Evolutionary conservation across 2,329 filamentous ascomycete species (phyloP).

Genomic region (Fusarium illudens): DNA sequence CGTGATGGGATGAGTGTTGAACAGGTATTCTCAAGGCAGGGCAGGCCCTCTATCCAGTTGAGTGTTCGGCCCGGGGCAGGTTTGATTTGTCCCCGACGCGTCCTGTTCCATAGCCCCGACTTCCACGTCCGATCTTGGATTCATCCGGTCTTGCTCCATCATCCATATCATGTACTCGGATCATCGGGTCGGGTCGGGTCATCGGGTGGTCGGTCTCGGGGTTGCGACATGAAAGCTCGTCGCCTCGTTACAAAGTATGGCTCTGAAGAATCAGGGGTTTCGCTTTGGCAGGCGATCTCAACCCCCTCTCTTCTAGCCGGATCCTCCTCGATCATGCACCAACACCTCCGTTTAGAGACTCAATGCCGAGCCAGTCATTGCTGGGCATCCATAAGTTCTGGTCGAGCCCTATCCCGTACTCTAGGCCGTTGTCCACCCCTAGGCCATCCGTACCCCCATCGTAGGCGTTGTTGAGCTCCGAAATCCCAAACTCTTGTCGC

Average conservation of each 20-base stretch:
- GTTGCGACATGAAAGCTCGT: not conserved
- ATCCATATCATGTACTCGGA: not conserved
- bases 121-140: not conserved
- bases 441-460: slow-evolving; percentile 58
- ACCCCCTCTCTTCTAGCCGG: slow-evolving; percentile 6
- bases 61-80: not conserved
- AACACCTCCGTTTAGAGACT: slow-evolving; percentile 45
- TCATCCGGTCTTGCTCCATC: not conserved
- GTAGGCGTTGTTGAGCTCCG: slow-evolving; percentile 60
- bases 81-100: not conserved
- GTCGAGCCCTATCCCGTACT: slow-evolving; percentile 54
- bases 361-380: slow-evolving; percentile 46
- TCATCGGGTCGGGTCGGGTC: not conserved
- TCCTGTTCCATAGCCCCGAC: not conserved
- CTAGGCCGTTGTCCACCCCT: slow-evolving; percentile 55
- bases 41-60: not conserved
- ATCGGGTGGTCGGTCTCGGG: not conserved
- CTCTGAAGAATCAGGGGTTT: slow-evolving; percentile 13
- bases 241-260: not conserved
- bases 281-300: not conserved
- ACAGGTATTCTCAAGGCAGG: not conserved
- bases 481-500: slow-evolving; percentile 44
- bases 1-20: not conserved
- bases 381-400: slow-evolving; percentile 48
- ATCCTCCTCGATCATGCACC: slow-evolving; percentile 34